Conservation (phyloP, 768 basidiomycete species). For the Mycena albidolilacea region DNA sequence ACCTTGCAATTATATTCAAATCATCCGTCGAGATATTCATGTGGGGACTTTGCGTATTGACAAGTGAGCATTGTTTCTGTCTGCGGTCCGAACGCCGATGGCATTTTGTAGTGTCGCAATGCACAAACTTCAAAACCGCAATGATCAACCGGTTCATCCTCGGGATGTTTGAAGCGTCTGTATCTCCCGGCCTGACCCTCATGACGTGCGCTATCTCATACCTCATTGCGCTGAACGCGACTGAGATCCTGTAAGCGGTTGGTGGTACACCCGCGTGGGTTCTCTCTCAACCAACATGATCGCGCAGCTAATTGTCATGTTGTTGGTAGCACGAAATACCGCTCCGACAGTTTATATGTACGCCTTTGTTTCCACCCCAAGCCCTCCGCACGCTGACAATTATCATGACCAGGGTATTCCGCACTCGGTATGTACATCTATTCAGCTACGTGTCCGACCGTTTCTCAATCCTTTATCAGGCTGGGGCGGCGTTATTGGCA, state of each 20-base stretch:
- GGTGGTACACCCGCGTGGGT: conserved; percentile 40
- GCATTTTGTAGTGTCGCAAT: conserved; percentile 35
- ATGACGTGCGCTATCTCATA: conserved; percentile 35
- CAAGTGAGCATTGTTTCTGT: no score
- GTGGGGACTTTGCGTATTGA: not conserved
- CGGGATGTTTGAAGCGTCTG: conserved; percentile 40
- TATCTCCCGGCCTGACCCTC: conserved; percentile 39
- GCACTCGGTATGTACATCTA: conserved; percentile 24
- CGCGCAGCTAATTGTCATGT: not conserved
- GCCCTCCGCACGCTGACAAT: not conserved
- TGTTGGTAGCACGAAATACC: conserved; percentile 33
- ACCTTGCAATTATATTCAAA: no score
- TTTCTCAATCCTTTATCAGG: conserved; percentile 1
- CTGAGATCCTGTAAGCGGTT: conserved; percentile 23
- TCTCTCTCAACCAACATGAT: not conserved
- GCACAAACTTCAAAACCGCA: conserved; percentile 41
- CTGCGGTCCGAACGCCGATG: no score
- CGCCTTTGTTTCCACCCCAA: not conserved
- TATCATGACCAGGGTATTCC: conserved; percentile 36
- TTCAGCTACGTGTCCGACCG: not conserved
- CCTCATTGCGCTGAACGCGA: not conserved
- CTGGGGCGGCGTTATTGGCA: conserved; percentile 41
- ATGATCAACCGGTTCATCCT: conserved; percentile 41
- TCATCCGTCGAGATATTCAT: no score
- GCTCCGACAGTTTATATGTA: conserved; percentile 39